phyloP scores from a whole-genome alignment of 331 rosid genomes.

The Pyracantha coccinea region DNA sequence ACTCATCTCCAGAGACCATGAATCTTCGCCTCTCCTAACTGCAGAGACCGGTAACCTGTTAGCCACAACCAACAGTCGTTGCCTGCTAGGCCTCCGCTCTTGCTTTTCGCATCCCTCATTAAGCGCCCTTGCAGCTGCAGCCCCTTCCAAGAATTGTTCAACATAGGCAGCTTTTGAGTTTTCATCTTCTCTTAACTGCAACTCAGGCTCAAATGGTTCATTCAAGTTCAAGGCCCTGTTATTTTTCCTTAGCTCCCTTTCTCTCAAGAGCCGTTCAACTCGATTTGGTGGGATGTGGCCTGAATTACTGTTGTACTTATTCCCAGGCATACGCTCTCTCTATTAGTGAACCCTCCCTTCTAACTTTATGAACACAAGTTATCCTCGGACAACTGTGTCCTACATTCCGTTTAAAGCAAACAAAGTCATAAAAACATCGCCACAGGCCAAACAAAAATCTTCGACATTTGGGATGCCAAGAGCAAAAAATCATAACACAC shows the following conservation, averaged over 20 bases:
- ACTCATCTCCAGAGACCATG: slow-evolving; percentile 84
- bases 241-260: slow-evolving; percentile 49
- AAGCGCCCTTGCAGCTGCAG: slow-evolving; percentile 24
- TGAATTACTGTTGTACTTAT: slow-evolving; percentile 43
- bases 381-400: slow-evolving; percentile 33
- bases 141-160: slow-evolving; percentile 39
- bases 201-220: slow-evolving; percentile 47
- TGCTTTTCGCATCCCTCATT: slow-evolving; percentile 33
- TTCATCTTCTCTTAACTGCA: slow-evolving; percentile 48
- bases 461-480: slow-evolving; percentile 1
- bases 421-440: neutral
- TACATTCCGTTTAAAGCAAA: slow-evolving; percentile 30
- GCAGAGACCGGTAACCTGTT: slow-evolving; percentile 90
- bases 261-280: slow-evolving; percentile 57
- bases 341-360: slow-evolving; percentile 33
- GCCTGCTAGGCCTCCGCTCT: slow-evolving; percentile 38
- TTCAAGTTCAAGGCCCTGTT: slow-evolving; percentile 29
- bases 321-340: slow-evolving; percentile 71
- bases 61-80: slow-evolving; percentile 84
- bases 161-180: slow-evolving; percentile 22
- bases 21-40: slow-evolving; percentile 70
- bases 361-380: slow-evolving; percentile 22
- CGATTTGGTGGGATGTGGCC: slow-evolving; percentile 42
- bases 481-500: neutral
- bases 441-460: slow-evolving; percentile 8